Base-by-base conservation (phyloP, 2,329 filamentous ascomycete genomes). In the Polychaeton citri region DNA sequence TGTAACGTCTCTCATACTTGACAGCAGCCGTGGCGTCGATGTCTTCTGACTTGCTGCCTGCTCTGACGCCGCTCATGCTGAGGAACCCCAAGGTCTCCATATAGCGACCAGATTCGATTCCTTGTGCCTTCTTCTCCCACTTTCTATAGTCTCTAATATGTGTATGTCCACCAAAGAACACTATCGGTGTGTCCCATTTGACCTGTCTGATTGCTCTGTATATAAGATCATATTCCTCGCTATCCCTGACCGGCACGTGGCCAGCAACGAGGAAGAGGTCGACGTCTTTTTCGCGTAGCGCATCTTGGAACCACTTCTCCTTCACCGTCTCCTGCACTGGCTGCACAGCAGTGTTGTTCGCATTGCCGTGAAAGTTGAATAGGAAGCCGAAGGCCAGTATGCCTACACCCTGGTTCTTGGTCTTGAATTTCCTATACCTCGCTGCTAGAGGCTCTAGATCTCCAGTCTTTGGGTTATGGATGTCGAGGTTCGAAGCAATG, bases 21-120 rank as follows among this genome's bases (percentile, higher is more conserved):
- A 55, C 44, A 0, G 60, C 38, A 0, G 51, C 54, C 35, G 43
- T 46, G 6, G 37, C 43, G 40, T 43, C 42, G 18, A 41, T 45
- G 24, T 12, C 43, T 36, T 30, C 45, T 20, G 47, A 44, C 42
- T 54, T 53, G 5, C 54, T 55, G 17, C 58, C 57, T 1, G 62
- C 64, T 6, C 61, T 61, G 15, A 79, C 53, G 2, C 84, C 84
- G 38, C 79, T 71, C 32, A 95, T 76, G 0, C 86, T 93, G 72
- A 90, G 76, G 71, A 90, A 96, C 2, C 88, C 88, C 34, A 96
- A 79, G 0, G 88, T 95, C 63, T 96, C 88, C 66, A 95, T 81
- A 58, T 95, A 96, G 1, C 88, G 74, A 3, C 88, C 88, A 47
- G 83, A 90, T 28, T 86, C 86, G 4, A 96, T 65, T 1, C 79